These are phyloP conservation scores for Drechslerella stenobrocha DNA, from an alignment of 2,329 filamentous ascomycete genomes.

Conservation along the genomic window DNA sequence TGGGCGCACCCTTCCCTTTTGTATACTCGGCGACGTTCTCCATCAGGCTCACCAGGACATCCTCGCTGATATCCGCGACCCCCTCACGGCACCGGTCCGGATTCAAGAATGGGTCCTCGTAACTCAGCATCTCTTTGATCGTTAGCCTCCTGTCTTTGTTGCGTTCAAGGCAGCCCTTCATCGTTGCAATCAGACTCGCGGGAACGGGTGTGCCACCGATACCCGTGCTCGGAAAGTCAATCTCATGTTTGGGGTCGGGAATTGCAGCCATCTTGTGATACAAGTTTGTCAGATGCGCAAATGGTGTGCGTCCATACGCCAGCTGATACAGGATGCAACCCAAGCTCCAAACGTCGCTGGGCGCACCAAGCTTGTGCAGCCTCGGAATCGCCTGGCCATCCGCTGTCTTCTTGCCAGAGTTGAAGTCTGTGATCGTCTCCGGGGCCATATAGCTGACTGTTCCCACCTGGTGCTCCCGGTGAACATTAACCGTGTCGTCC, in stretches of 20 bases:
- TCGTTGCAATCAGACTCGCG: slow-evolving; percentile 63
- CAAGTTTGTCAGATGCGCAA: slow-evolving; percentile 85
- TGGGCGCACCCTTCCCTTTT: slow-evolving; percentile 51
- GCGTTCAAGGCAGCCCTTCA: slow-evolving; percentile 66
- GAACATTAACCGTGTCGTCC: slow-evolving; percentile 95
- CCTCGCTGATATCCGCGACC: slow-evolving; percentile 52
- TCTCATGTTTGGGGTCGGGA: slow-evolving; percentile 73
- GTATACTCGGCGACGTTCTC: slow-evolving; percentile 53
- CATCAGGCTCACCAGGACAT: slow-evolving; percentile 51
- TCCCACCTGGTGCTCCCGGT: slow-evolving; percentile 90
- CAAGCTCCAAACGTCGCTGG: slow-evolving; percentile 92
- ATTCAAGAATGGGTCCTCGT: slow-evolving; percentile 67
- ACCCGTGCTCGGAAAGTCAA: slow-evolving; percentile 71
- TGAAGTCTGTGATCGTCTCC: slow-evolving; percentile 86
- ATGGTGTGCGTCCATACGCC: slow-evolving; percentile 95
- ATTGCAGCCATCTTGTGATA: slow-evolving; percentile 86
- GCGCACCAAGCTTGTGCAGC: slow-evolving; percentile 92
- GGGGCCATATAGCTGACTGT: slow-evolving; percentile 99
- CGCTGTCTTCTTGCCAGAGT: slow-evolving; percentile 64
- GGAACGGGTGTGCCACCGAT: slow-evolving; percentile 68
- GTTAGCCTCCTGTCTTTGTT: slow-evolving; percentile 67
- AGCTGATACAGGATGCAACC: slow-evolving; percentile 98
- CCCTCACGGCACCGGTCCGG: slow-evolving; percentile 56
- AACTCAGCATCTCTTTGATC: slow-evolving; percentile 65
- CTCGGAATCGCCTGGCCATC: slow-evolving; percentile 47